Evolutionary conservation across 2,329 filamentous ascomycete genomes (phyloP).

Genomic region (Trichophyton benhamiae): DNA sequence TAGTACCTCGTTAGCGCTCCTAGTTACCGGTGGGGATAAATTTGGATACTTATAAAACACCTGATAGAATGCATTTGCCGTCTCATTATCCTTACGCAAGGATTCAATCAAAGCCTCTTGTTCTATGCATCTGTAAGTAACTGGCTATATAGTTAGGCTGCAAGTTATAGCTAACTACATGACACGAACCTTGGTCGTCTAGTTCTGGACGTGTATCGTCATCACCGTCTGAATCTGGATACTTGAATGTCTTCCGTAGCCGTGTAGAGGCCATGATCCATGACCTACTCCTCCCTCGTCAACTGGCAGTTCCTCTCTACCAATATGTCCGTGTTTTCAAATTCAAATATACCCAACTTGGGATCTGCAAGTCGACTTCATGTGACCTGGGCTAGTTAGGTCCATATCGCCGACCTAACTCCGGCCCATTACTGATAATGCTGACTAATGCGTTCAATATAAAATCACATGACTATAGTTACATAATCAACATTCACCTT

Average conservation of each 20-base stretch:
- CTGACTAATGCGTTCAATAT: too few relatives aligned
- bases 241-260: slow-evolving; percentile 64
- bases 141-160: background rate
- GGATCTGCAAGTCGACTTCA: too few relatives aligned
- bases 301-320: background rate
- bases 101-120: slow-evolving; percentile 31
- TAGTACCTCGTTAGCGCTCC: slow-evolving; percentile 12
- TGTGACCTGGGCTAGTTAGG: too few relatives aligned
- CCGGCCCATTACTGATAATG: too few relatives aligned
- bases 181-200: slow-evolving; percentile 57
- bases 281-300: background rate
- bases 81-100: slow-evolving; percentile 27
- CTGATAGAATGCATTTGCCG: slow-evolving; percentile 29
- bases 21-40: background rate
- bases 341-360: background rate
- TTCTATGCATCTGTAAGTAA: slow-evolving; percentile 18
- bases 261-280: slow-evolving; percentile 39
- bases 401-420: too few relatives aligned
- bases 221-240: slow-evolving; percentile 50
- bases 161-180: background rate
- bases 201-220: slow-evolving; percentile 49
- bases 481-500: too few relatives aligned
- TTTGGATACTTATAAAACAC: slow-evolving; percentile 17
- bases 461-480: too few relatives aligned
- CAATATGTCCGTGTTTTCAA: background rate